Conservation (phyloP, 805 yeast genomes). For the Lipomyces spencermartinsiae region DNA sequence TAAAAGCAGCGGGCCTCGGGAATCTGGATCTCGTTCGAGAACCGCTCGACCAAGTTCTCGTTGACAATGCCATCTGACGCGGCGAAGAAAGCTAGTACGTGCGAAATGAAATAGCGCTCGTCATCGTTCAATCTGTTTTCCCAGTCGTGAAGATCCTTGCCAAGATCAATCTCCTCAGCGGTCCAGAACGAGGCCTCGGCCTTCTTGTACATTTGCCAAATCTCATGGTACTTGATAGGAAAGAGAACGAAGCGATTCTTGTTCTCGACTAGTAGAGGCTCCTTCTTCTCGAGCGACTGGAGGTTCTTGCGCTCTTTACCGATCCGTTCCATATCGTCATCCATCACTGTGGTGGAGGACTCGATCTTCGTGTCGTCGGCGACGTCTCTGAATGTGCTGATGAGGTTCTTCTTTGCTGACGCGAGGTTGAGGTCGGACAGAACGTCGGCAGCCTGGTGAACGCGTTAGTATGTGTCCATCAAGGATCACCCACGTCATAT, state of each 20-base stretch:
- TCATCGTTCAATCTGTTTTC: conserved; percentile 84
- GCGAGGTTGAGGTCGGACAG: conserved; percentile 34
- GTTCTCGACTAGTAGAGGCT: conserved; percentile 87
- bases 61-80: conserved; percentile 99
- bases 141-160: conserved; percentile 94
- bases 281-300: conserved; percentile 80
- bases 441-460: conserved; percentile 31
- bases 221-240: conserved; percentile 96
- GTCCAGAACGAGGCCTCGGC: conserved; percentile 99
- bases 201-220: conserved; percentile 98
- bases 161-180: conserved; percentile 96
- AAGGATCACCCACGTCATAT: not conserved
- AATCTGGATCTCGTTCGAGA: conserved; percentile 94
- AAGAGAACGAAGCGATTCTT: conserved; percentile 86
- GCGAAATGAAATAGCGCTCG: conserved; percentile 89
- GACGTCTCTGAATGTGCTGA: conserved; percentile 22
- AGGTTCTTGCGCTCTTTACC: conserved; percentile 50
- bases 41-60: conserved; percentile 96
- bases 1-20: conserved; percentile 99
- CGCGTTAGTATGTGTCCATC: not conserved
- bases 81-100: conserved; percentile 96
- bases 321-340: conserved; percentile 20
- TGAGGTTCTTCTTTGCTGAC: conserved; percentile 33
- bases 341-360: conserved; percentile 8
- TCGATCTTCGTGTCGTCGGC: conserved; percentile 16